phyloP scores from a whole-genome alignment of 352 stramenopile species.

The Aphanomyces astaci region DNA sequence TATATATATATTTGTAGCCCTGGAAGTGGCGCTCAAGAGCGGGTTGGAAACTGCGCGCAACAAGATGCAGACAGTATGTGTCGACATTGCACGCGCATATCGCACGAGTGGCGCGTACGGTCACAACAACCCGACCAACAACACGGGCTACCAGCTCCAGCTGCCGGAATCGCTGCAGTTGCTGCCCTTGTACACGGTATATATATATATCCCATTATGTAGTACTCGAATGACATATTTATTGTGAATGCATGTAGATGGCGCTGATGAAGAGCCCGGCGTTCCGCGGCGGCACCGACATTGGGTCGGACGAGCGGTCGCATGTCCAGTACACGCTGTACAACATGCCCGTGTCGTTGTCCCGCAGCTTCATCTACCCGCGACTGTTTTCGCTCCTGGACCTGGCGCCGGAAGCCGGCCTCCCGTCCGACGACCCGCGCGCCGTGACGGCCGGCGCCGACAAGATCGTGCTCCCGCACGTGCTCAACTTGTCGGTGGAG shows the following conservation, averaged over 20 bases:
- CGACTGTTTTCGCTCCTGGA: constrained; percentile 94
- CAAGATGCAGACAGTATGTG: constrained; percentile 86
- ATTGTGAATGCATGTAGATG: constrained; percentile 58
- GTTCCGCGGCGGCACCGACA: constrained; percentile 93
- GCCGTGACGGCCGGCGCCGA: constrained; percentile 50
- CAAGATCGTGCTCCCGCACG: constrained; percentile 79
- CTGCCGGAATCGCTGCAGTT: constrained; percentile 90
- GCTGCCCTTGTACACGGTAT: constrained; percentile 91
- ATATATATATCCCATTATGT: too few species aligned
- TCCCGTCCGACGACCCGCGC: constrained; percentile 46
- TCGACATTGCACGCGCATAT: constrained; percentile 91
- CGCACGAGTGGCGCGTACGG: constrained; percentile 72
- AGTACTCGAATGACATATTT: constrained; percentile 22
- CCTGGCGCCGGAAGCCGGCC: constrained; percentile 80
- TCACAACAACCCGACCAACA: constrained; percentile 40
- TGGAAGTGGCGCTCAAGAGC: constrained; percentile 91
- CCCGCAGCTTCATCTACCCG: constrained; percentile 94
- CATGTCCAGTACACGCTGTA: constrained; percentile 90
- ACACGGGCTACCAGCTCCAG: constrained; percentile 67
- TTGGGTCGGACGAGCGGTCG: constrained; percentile 93
- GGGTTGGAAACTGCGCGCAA: constrained; percentile 91
- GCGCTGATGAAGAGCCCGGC: constrained; percentile 96
- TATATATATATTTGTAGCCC: too few species aligned
- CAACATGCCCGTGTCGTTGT: constrained; percentile 90
- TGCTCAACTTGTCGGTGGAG: constrained; percentile 94